Percentiles rank a stretch among this genome's conserved stretches.
Evolutionary conservation across 345 rosid genomes (phyloP).

Genomic region (Bruguiera sexangula): DNA sequence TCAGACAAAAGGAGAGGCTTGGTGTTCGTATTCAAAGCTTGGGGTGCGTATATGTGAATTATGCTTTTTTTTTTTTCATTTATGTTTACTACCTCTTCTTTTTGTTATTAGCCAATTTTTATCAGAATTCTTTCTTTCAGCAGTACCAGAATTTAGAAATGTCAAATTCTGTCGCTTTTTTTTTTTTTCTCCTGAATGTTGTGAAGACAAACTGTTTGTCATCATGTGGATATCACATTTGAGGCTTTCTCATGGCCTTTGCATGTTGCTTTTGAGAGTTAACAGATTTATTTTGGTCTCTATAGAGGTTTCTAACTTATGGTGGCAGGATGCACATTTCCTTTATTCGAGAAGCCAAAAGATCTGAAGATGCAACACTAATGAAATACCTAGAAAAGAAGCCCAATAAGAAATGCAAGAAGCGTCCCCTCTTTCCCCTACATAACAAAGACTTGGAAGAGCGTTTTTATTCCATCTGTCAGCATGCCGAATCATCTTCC

Average conservation of each 20-base stretch:
- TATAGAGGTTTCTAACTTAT: not conserved
- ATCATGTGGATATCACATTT: too few relatives aligned
- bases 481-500: constrained; percentile 63
- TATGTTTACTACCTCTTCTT: not conserved
- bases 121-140: not conserved
- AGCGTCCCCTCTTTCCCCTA: constrained; percentile 39
- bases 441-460: constrained; percentile 45
- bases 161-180: not conserved
- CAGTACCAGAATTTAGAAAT: not conserved
- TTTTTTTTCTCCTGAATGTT: not conserved
- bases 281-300: not conserved
- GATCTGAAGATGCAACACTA: constrained; percentile 43
- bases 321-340: constrained; percentile 64
- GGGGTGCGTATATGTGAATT: constrained; percentile 47
- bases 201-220: too few relatives aligned
- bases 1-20: constrained; percentile 55
- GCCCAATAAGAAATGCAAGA: constrained; percentile 24
- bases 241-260: too few relatives aligned
- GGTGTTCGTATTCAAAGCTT: constrained; percentile 73
- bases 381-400: constrained; percentile 35
- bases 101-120: too few relatives aligned
- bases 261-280: not conserved
- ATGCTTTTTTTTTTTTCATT: not conserved
- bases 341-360: constrained; percentile 56
- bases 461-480: constrained; percentile 47